These are phyloP conservation scores for Bathelium albidoporum DNA, from an alignment of 495 filamentous ascomycete genomes.

Conservation along the genomic window DNA sequence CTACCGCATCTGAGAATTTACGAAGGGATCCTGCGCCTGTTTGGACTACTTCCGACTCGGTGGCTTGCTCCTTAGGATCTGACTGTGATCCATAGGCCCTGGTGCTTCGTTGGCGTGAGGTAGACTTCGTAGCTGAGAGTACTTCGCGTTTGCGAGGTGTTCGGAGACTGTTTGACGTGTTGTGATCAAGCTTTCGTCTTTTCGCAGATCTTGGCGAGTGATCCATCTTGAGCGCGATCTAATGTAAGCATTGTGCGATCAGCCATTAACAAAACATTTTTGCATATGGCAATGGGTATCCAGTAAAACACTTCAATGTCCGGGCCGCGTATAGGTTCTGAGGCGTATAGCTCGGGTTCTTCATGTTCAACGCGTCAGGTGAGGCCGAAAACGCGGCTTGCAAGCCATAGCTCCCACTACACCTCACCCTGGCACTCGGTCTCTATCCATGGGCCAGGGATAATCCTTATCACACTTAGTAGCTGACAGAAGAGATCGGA, in stretches of 20 bases:
- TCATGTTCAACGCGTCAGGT: background rate
- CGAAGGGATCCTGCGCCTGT: background rate
- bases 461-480: too few relatives aligned
- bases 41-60: background rate
- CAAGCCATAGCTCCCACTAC: background rate
- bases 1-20: background rate
- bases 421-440: background rate
- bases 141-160: slow-evolving; percentile 4
- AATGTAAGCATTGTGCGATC: background rate
- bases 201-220: slow-evolving; percentile 20
- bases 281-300: background rate
- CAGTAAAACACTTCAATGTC: background rate
- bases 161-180: background rate
- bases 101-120: background rate
- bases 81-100: background rate
- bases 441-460: too few relatives aligned
- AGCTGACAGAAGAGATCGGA: too few relatives aligned
- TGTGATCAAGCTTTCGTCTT: slow-evolving; percentile 23
- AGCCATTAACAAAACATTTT: background rate
- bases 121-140: background rate
- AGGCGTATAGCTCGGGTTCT: background rate
- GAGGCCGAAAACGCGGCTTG: background rate
- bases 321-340: background rate
- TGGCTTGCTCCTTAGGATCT: background rate
- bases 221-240: slow-evolving; percentile 10